Evolutionary conservation across 495 filamentous ascomycete species (phyloP).

Genomic region (Penicillium goetzii): DNA sequence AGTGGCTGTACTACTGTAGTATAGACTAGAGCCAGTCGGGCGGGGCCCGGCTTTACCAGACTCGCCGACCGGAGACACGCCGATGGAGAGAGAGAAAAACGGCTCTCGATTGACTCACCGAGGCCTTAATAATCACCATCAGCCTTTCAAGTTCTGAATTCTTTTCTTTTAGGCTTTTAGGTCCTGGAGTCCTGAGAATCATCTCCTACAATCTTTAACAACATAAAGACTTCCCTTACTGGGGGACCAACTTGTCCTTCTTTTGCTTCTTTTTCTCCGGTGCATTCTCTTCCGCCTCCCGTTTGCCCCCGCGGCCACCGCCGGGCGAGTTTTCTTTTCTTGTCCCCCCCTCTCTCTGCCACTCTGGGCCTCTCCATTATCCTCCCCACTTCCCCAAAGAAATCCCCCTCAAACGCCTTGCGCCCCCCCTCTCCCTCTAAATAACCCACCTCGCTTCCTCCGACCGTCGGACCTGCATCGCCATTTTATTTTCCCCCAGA

Average conservation of each 20-base stretch:
- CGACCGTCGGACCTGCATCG: not conserved
- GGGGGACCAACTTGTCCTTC: not conserved
- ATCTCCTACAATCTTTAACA: not conserved
- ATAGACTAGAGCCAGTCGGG: not conserved
- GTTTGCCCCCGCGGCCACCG: constrained; percentile 13
- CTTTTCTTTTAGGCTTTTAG: not conserved
- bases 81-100: constrained; percentile 4
- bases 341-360: constrained; percentile 9
- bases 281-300: constrained; percentile 28
- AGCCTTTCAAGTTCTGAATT: not conserved
- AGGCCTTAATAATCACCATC: constrained; percentile 28
- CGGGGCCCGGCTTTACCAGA: constrained; percentile 1
- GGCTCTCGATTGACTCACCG: constrained; percentile 36
- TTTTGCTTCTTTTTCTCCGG: constrained; percentile 10
- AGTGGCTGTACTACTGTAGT: not conserved
- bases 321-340: constrained; percentile 17
- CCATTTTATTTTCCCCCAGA: constrained; percentile 6
- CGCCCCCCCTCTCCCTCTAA: constrained; percentile 7
- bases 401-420: not conserved
- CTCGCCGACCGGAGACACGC: constrained; percentile 7
- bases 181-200: not conserved
- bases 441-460: constrained; percentile 7
- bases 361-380: not conserved
- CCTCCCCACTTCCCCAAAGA: constrained; percentile 17
- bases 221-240: not conserved